These are phyloP conservation scores for Globisporangium cederbergense DNA, from an alignment of 352 stramenopile genomes.

Conservation along the genomic window DNA sequence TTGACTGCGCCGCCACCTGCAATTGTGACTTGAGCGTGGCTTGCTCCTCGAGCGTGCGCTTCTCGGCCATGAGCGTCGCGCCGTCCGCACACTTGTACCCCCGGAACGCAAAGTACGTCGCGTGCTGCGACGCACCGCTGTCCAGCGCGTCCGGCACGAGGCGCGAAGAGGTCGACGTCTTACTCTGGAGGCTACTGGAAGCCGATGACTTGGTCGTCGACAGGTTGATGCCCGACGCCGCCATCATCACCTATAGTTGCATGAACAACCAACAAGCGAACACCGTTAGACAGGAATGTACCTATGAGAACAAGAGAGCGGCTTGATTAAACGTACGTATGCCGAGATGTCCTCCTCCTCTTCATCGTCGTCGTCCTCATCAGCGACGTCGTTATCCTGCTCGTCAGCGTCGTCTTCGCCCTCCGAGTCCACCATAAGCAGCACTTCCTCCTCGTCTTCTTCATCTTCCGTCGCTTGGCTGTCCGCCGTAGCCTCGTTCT, in stretches of 20 bases:
- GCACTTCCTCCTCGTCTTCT: slow-evolving; percentile 40
- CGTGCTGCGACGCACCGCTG: slow-evolving; percentile 54
- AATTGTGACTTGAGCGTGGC: slow-evolving; percentile 38
- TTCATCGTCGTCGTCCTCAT: slow-evolving; percentile 24
- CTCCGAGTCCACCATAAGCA: slow-evolving; percentile 46
- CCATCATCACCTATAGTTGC: slow-evolving; percentile 28
- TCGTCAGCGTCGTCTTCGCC: slow-evolving; percentile 32
- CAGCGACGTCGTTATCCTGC: slow-evolving; percentile 19
- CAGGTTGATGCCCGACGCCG: slow-evolving; percentile 43
- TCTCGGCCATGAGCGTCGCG: slow-evolving; percentile 37
- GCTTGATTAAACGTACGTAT: slow-evolving; percentile 22
- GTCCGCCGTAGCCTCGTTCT: slow-evolving; percentile 9
- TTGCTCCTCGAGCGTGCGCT: slow-evolving; percentile 45
- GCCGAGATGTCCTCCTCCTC: slow-evolving; percentile 47
- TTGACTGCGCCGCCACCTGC: slow-evolving; percentile 36
- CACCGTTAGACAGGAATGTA: too few relatives aligned
- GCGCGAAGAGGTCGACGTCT: neutral
- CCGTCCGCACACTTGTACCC: slow-evolving; percentile 31
- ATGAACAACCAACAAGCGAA: too few relatives aligned
- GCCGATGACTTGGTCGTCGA: slow-evolving; percentile 15
- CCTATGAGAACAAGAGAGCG: too few relatives aligned
- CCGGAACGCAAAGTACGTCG: slow-evolving; percentile 47
- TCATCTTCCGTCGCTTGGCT: slow-evolving; percentile 13
- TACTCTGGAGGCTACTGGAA: neutral
- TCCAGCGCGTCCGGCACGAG: slow-evolving; percentile 61